These are phyloP conservation scores for Sanghuangporus weigelae DNA, from an alignment of 1,284 basidiomycete species.

Conservation along the genomic window DNA sequence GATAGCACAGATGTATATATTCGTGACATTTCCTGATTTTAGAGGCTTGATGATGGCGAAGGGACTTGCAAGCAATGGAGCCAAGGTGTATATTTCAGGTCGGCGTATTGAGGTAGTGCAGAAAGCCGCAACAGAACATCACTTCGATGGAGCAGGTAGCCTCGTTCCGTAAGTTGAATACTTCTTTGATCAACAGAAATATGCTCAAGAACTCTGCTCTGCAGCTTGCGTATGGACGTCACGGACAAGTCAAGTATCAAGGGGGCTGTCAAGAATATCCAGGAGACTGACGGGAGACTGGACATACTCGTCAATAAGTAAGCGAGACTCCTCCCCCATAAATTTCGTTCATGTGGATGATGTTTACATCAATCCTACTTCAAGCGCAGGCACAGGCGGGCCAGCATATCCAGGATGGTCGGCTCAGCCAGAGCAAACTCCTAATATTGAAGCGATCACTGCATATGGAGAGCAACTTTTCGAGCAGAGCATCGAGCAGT, in stretches of 20 bases:
- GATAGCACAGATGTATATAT: background rate
- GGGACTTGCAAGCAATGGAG: conserved; percentile 71
- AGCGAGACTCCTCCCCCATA: conserved; percentile 43
- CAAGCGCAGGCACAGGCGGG: background rate
- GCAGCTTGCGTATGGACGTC: conserved; percentile 63
- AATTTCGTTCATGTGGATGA: conserved; percentile 21
- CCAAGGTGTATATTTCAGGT: conserved; percentile 78
- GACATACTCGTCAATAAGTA: conserved; percentile 81
- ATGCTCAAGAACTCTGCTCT: background rate
- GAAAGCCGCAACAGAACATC: conserved; percentile 38
- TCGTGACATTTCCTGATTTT: background rate
- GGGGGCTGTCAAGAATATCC: conserved; percentile 39
- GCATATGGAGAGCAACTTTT: conserved; percentile 25
- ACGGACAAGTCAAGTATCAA: conserved; percentile 64
- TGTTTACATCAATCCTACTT: background rate
- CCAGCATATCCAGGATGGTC: background rate
- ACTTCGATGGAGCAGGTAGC: conserved; percentile 37
- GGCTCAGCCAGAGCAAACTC: background rate
- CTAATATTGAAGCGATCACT: background rate
- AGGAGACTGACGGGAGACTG: conserved; percentile 53
- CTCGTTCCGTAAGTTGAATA: conserved; percentile 5
- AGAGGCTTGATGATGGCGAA: conserved; percentile 63
- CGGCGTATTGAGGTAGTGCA: conserved; percentile 60
- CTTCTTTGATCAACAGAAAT: background rate
- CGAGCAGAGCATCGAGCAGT: conserved; percentile 27